Evolutionary conservation across 768 basidiomycete species (phyloP).

Genomic region (Imleria badia): DNA sequence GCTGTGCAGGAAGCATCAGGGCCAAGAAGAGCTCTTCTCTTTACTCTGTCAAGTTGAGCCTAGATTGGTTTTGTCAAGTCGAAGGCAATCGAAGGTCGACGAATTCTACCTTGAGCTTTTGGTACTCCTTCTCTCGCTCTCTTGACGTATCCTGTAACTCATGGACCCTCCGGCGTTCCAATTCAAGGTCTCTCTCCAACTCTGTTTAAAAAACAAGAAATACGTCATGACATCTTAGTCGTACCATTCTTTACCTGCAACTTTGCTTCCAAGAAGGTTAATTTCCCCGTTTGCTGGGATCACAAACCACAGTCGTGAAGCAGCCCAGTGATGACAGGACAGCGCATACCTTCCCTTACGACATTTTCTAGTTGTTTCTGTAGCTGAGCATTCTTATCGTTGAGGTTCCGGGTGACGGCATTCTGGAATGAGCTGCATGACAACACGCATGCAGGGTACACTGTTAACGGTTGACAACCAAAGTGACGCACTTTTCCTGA

Average conservation of each 20-base stretch:
- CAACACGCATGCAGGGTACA: slow-evolving; percentile 1
- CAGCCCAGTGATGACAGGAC: not conserved
- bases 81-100: not conserved
- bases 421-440: slow-evolving; percentile 64
- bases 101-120: slow-evolving; percentile 68
- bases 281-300: slow-evolving; percentile 74
- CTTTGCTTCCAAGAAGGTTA: slow-evolving; percentile 65
- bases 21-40: slow-evolving; percentile 75
- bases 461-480: not conserved
- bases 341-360: slow-evolving; percentile 67
- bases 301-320: not conserved
- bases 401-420: slow-evolving; percentile 76
- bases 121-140: slow-evolving; percentile 85
- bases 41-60: slow-evolving; percentile 80
- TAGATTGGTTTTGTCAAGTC: slow-evolving; percentile 26
- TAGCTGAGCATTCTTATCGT: slow-evolving; percentile 77
- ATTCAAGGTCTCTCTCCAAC: slow-evolving; percentile 75
- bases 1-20: slow-evolving; percentile 24
- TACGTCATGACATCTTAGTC: not conserved
- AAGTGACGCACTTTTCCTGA: slow-evolving; percentile 65
- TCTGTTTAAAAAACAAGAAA: slow-evolving; percentile 42
- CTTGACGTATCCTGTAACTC: slow-evolving; percentile 72
- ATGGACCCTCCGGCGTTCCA: slow-evolving; percentile 71
- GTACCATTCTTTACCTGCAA: slow-evolving; percentile 45
- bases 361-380: slow-evolving; percentile 88